Evolutionary conservation across 805 yeast genomes (phyloP), one percentile per base, ranked within the genome.

Genomic region (Yarrowia alimentaria): DNA sequence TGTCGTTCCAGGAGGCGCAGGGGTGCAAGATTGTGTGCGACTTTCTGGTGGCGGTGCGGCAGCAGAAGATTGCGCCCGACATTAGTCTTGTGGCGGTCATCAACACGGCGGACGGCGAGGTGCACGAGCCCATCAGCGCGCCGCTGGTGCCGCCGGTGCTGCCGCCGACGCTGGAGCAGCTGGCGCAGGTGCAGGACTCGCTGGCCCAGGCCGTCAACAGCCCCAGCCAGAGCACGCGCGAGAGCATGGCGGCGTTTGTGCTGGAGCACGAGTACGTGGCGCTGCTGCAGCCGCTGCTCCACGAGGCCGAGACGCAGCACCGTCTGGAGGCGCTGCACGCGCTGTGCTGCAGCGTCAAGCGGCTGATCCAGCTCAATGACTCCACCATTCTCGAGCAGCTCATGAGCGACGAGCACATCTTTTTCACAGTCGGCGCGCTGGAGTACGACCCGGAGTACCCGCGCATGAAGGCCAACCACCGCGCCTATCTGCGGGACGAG

Each of bases 11-110:
- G 65, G 97, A 89, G 60, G 80, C 86, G 26, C 84, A 83, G 37
- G 98, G 97, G 0, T 91, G 99, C 65, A 77, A 85, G 10, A 77
- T 80, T 6, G 61, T 90, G 34, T 88, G 96, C 63, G 91, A 86
- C 43, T 90, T 88, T 61, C 74, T 90, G 19, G 76, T 85, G 14
- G 19, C 35, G 24, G 74, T 74, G 50, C 81, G 80, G 1, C 91
- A 85, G 61, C 79, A 77, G 57, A 74, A 70, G 33, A 59, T 73
- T 49, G 85, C 78, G 63, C 84, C 76, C 5, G 75, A 75, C 38
- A 85, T 89, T 10, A 80, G 91, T 8, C 67, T 88, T 12, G 83
- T 85, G 16, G 81, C 90, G n/a, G 81, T 85, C 10, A 69, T 73
- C 34, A 70, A 79, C 11, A 73, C 71, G 8, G 53, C 38, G 3